phyloP scores from a whole-genome alignment of 306 rosid species.

The Sicyos baderoa region DNA sequence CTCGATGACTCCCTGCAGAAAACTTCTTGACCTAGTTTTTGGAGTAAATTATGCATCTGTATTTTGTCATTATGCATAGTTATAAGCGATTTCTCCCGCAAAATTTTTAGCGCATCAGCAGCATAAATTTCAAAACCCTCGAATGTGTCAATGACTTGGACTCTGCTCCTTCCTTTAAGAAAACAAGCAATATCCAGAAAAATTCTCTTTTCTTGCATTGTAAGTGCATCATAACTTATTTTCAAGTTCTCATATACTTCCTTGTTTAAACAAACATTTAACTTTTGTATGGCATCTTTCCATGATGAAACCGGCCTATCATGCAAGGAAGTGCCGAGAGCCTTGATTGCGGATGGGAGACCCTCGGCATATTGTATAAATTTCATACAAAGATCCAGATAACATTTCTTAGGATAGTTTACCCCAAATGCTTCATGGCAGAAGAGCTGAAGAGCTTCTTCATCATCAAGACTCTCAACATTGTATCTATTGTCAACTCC shows the following conservation, averaged over 20 bases:
- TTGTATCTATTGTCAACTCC: constrained; percentile 16
- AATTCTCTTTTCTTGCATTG: background rate
- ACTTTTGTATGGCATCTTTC: background rate
- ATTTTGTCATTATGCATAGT: background rate
- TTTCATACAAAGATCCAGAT: background rate
- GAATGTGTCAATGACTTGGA: constrained; percentile 3
- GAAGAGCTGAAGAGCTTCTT: constrained; percentile 18
- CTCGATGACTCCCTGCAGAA: constrained; percentile 24
- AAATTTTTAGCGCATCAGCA: background rate
- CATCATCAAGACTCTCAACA: constrained; percentile 8
- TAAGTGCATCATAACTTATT: constrained; percentile 19
- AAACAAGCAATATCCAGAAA: constrained; percentile 23
- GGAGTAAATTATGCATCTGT: constrained; percentile 37
- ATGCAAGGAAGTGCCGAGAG: background rate
- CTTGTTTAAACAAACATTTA: background rate
- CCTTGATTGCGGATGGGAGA: constrained; percentile 14
- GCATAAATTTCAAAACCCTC: constrained; percentile 8
- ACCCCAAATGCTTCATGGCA: constrained; percentile 7
- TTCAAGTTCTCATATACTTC: constrained; percentile 6
- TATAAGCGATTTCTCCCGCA: constrained; percentile 16
- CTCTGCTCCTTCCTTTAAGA: constrained; percentile 15
- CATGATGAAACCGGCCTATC: background rate
- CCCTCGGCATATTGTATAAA: constrained; percentile 17
- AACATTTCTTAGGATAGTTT: background rate
- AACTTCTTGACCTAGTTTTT: constrained; percentile 33